These are phyloP conservation scores for Hebeloma cylindrosporum DNA, from an alignment of 768 basidiomycete species.

Conservation along the genomic window DNA sequence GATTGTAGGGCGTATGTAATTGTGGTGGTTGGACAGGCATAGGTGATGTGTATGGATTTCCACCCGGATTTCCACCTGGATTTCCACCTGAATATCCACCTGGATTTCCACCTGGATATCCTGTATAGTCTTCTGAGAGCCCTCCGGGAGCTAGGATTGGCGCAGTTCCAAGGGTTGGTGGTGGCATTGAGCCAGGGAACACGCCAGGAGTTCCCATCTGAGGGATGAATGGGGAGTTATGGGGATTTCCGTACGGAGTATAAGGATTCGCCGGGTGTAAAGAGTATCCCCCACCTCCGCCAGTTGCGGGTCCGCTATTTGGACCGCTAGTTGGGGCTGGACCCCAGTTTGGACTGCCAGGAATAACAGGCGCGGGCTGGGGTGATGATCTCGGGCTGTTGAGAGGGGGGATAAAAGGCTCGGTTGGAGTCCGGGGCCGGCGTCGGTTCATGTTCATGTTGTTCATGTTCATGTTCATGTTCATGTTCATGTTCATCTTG, in stretches of 20 bases:
- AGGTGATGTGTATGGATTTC: constrained; percentile 15
- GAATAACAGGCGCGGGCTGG: constrained; percentile 29
- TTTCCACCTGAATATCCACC: constrained; percentile 5
- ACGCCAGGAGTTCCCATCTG: constrained; percentile 8
- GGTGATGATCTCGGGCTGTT: constrained; percentile 35
- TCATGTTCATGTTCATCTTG: constrained; percentile 10
- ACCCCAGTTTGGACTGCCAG: constrained; percentile 26
- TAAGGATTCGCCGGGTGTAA: constrained; percentile 11
- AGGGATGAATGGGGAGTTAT: not conserved
- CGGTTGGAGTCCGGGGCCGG: constrained; percentile 19
- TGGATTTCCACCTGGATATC: constrained; percentile 29
- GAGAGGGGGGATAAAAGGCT: constrained; percentile 42
- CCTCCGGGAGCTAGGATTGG: constrained; percentile 12
- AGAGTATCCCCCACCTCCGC: constrained; percentile 14
- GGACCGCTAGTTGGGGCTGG: constrained; percentile 22
- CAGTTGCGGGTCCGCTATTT: constrained; percentile 26
- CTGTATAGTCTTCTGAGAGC: constrained; percentile 31
- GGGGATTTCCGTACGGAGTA: constrained; percentile 9
- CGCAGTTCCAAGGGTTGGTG: constrained; percentile 9
- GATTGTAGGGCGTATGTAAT: constrained; percentile 13
- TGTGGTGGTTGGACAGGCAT: constrained; percentile 13
- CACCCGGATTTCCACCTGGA: too few relatives aligned
- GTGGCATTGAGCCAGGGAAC: constrained; percentile 11
- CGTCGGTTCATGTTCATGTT: constrained; percentile 12
- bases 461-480: constrained; percentile 4